A percentile compares a stretch with the other conserved stretches of the same genome.
Conservation (phyloP, 1,284 basidiomycete species). For the Coniferiporia weirii region DNA sequence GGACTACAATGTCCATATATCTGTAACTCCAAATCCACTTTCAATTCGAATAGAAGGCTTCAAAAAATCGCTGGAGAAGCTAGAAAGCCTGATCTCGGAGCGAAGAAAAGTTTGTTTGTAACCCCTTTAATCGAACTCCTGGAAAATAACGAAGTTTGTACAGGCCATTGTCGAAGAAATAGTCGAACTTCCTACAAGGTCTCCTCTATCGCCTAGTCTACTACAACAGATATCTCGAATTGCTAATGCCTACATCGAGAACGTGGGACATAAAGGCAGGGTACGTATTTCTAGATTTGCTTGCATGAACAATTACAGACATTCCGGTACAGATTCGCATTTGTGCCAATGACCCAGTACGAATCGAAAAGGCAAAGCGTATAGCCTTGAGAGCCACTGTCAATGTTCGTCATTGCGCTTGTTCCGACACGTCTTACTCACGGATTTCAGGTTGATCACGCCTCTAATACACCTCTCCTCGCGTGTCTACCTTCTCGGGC, state of each 20-base stretch:
- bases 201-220: constrained; percentile 38
- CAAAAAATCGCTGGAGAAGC: constrained; percentile 38
- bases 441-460: constrained; percentile 23
- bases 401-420: constrained; percentile 37
- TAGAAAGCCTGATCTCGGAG: constrained; percentile 39
- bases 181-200: constrained; percentile 42
- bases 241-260: constrained; percentile 56
- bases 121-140: constrained; percentile 2
- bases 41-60: constrained; percentile 55
- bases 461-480: constrained; percentile 26
- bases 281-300: constrained; percentile 30
- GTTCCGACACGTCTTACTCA: background rate
- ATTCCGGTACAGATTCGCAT: constrained; percentile 46
- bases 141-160: background rate
- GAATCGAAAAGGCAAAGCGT: constrained; percentile 44
- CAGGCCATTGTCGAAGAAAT: constrained; percentile 49
- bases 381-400: constrained; percentile 46
- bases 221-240: constrained; percentile 62
- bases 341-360: constrained; percentile 38
- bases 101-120: constrained; percentile 42
- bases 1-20: constrained; percentile 55
- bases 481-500: constrained; percentile 34
- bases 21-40: constrained; percentile 50
- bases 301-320: constrained; percentile 5
- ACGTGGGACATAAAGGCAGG: constrained; percentile 38